These are phyloP conservation scores for Thraustochytrium striatum DNA, from an alignment of 352 stramenopile species.

Conservation along the genomic window DNA sequence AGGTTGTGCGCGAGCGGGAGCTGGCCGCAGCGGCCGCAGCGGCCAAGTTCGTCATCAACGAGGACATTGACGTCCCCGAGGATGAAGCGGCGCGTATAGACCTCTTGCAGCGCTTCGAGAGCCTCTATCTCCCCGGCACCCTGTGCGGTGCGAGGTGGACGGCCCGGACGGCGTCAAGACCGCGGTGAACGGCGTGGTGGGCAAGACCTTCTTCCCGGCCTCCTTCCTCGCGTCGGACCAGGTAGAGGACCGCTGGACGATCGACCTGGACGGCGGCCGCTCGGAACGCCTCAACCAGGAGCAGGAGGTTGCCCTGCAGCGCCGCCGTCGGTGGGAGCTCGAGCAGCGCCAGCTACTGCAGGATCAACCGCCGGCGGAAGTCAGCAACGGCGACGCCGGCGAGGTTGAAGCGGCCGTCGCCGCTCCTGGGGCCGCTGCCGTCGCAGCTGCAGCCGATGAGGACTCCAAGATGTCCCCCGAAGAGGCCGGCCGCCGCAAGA, in stretches of 20 bases:
- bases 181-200: conserved; percentile 18
- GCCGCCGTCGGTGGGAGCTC: neutral
- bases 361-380: neutral
- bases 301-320: neutral
- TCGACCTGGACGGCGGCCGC: neutral
- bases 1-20: neutral
- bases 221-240: neutral
- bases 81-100: conserved; percentile 35
- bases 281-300: neutral
- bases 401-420: neutral
- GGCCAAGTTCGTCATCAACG: neutral
- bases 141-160: conserved; percentile 25
- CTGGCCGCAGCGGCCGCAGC: neutral
- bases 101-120: conserved; percentile 23
- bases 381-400: neutral
- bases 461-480: conserved; percentile 2
- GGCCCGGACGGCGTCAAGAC: neutral
- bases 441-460: no score
- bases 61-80: conserved; percentile 42
- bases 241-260: conserved; percentile 6
- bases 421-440: no score
- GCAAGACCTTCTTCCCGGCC: conserved; percentile 15
- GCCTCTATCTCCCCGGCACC: conserved; percentile 14
- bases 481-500: neutral
- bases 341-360: neutral